A percentile compares a stretch with the other conserved stretches of the same genome.
phyloP scores from a whole-genome alignment of 345 rosid genomes.

The Acer negundo region DNA sequence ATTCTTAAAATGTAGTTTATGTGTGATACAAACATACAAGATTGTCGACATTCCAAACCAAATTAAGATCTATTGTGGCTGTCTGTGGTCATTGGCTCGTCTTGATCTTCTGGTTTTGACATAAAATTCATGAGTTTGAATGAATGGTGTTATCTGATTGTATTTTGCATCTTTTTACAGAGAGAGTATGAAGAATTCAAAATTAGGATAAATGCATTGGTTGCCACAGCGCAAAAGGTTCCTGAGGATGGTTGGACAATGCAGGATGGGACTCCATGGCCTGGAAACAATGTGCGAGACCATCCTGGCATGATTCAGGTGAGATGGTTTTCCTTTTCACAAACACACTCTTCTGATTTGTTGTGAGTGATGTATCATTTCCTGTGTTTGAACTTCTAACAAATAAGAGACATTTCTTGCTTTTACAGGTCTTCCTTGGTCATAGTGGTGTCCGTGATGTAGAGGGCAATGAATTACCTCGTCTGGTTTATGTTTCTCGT shows the following conservation, averaged over 20 bases:
- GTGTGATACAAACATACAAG: neutral
- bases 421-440: slow-evolving; percentile 86
- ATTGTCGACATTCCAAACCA: neutral
- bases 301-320: slow-evolving; percentile 99
- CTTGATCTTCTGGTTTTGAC: neutral
- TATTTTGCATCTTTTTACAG: slow-evolving; percentile 46
- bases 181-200: slow-evolving; percentile 99
- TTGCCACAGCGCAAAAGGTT: slow-evolving; percentile 94
- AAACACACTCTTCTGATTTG: neutral
- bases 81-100: neutral
- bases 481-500: slow-evolving; percentile 95
- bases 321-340: slow-evolving; percentile 23
- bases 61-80: neutral
- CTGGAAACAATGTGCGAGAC: slow-evolving; percentile 89
- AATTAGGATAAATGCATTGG: slow-evolving; percentile 86
- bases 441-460: slow-evolving; percentile 72
- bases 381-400: neutral
- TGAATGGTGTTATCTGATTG: neutral
- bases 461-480: slow-evolving; percentile 84
- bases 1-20: slow-evolving; percentile 6
- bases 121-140: neutral
- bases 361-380: neutral
- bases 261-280: slow-evolving; percentile 99
- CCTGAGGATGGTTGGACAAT: slow-evolving; percentile 99
- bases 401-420: slow-evolving; percentile 9